Conservation (phyloP, 139 green algal species). For the Dunaliella sp. region DNA sequence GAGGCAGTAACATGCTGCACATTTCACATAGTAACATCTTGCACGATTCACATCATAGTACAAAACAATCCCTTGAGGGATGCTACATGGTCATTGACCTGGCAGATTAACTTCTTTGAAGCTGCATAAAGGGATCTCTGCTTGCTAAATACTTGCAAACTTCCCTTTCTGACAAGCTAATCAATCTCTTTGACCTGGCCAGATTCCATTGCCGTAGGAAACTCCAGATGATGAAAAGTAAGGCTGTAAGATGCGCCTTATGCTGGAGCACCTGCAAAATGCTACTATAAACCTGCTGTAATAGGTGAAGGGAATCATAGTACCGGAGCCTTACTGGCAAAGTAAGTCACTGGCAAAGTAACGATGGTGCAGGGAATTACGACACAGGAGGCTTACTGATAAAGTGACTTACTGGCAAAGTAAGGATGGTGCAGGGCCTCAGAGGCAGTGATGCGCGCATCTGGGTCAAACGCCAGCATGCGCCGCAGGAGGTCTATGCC, state of each 20-base stretch:
- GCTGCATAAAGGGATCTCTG: too few relatives aligned
- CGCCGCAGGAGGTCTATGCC: conserved; percentile 53
- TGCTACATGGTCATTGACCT: too few relatives aligned
- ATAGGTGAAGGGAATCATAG: background rate
- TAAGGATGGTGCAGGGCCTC: conserved; percentile 69
- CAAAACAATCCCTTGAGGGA: too few relatives aligned
- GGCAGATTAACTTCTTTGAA: too few relatives aligned
- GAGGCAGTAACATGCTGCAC: too few relatives aligned
- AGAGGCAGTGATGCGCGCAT: conserved; percentile 60
- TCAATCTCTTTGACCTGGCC: too few relatives aligned
- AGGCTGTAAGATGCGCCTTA: background rate
- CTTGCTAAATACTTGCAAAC: too few relatives aligned
- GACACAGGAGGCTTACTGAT: background rate
- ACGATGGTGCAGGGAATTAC: conserved; percentile 54
- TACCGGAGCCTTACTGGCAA: background rate
- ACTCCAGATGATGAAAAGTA: background rate
- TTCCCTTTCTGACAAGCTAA: too few relatives aligned
- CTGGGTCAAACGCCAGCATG: conserved; percentile 73
- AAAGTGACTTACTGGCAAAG: conserved; percentile 37
- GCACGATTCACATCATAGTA: too few relatives aligned
- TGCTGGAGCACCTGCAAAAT: background rate
- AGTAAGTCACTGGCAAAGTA: conserved; percentile 54
- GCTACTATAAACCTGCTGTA: too few relatives aligned
- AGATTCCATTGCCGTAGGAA: background rate
- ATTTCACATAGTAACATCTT: too few relatives aligned